phyloP scores from a whole-genome alignment of 805 yeast species.

The Blastobotrys muscicola region DNA sequence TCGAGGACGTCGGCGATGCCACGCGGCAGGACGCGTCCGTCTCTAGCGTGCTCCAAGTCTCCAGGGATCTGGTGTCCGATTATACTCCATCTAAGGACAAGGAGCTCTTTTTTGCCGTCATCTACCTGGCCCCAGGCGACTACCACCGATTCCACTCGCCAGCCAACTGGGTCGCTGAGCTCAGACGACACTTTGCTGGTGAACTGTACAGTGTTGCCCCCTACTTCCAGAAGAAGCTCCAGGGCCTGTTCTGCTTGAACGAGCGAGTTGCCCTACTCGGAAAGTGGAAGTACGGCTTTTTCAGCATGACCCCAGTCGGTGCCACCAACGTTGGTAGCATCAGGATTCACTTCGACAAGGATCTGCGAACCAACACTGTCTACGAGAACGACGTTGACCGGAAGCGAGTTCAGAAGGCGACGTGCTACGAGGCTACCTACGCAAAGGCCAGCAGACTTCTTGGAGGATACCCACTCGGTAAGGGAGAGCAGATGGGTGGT shows the following conservation, averaged over 20 bases:
- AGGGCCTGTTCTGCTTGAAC: slow-evolving; percentile 80
- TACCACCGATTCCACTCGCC: slow-evolving; percentile 97
- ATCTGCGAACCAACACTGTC: slow-evolving; percentile 71
- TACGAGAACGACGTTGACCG: slow-evolving; percentile 28
- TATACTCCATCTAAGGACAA: slow-evolving; percentile 33
- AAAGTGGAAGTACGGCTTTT: slow-evolving; percentile 93
- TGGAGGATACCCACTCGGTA: slow-evolving; percentile 79
- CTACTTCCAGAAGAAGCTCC: slow-evolving; percentile 79
- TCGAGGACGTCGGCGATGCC: slow-evolving; percentile 22
- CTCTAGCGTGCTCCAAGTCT: slow-evolving; percentile 18
- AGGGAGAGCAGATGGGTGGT: slow-evolving; percentile 96
- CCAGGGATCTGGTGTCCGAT: slow-evolving; percentile 16
- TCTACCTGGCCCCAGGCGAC: slow-evolving; percentile 96
- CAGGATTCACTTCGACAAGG: slow-evolving; percentile 82
- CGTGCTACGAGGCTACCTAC: slow-evolving; percentile 92
- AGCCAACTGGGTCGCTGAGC: slow-evolving; percentile 86
- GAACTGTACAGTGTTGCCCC: slow-evolving; percentile 95
- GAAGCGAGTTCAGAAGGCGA: slow-evolving; percentile 50
- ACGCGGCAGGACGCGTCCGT: slow-evolving; percentile 17
- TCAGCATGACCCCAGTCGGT: slow-evolving; percentile 98
- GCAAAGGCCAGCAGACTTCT: slow-evolving; percentile 62
- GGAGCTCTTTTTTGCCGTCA: slow-evolving; percentile 75
- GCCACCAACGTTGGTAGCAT: slow-evolving; percentile 98
- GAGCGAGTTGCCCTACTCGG: slow-evolving; percentile 95
- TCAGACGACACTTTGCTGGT: slow-evolving; percentile 92